Evolutionary conservation across 805 yeast species (phyloP).

Genomic region (Debaryomyces tyrocola): DNA sequence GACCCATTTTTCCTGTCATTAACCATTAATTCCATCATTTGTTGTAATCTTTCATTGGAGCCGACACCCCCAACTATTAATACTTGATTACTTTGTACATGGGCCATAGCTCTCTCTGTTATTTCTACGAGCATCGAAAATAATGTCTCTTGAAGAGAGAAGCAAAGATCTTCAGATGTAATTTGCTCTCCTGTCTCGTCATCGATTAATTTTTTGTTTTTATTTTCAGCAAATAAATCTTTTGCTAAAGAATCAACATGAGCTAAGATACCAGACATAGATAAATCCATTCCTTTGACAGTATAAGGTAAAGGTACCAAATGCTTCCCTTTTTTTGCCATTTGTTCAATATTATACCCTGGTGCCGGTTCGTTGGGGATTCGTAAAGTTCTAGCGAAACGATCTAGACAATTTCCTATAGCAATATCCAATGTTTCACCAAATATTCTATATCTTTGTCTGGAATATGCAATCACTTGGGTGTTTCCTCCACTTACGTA

Average conservation of each 20-base stretch:
- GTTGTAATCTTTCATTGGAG: conserved; percentile 84
- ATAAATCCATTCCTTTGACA: conserved; percentile 97
- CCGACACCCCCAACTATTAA: conserved; percentile 99
- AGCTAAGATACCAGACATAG: conserved; percentile 94
- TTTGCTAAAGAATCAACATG: conserved; percentile 78
- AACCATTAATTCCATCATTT: conserved; percentile 97
- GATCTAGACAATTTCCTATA: conserved; percentile 92
- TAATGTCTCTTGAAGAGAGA: conserved; percentile 85
- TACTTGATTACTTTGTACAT: conserved; percentile 85
- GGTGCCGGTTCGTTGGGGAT: conserved; percentile 96
- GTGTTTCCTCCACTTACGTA: conserved; percentile 99
- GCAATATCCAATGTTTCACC: conserved; percentile 99
- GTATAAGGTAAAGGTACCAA: conserved; percentile 87
- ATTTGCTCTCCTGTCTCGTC: conserved; percentile 51
- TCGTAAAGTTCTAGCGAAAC: conserved; percentile 88
- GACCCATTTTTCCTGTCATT: conserved; percentile 76
- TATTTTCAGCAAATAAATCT: conserved; percentile 54
- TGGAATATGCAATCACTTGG: conserved; percentile 94
- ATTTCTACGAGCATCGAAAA: conserved; percentile 97
- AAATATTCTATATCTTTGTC: conserved; percentile 91
- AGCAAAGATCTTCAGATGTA: conserved; percentile 86
- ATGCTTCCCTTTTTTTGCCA: conserved; percentile 71
- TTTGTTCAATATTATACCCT: conserved; percentile 93
- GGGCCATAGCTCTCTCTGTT: conserved; percentile 98
- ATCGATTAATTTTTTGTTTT: conserved; percentile 38